Conservation (phyloP, 108 stramenopile genomes). For the Cylindrotheca fusiformis region DNA sequence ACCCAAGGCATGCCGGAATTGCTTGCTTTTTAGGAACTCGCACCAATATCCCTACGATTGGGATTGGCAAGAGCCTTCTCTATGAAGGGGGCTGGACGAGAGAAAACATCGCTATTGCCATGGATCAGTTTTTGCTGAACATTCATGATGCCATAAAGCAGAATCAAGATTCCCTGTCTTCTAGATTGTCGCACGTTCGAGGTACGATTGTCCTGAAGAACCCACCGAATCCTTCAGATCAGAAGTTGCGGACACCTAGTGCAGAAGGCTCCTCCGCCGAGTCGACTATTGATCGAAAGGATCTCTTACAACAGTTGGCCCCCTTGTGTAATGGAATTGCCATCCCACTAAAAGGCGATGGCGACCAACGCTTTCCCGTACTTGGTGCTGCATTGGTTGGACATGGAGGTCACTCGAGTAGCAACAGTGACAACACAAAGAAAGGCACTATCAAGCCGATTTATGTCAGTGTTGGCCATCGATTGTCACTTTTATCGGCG, state of each 20-base stretch:
- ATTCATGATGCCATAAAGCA: conserved; percentile 1
- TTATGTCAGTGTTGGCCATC: conserved; percentile 60
- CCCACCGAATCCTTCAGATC: not conserved
- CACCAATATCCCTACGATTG: conserved; percentile 59
- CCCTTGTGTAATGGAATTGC: conserved; percentile 38
- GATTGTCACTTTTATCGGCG: conserved; percentile 47
- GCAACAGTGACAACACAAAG: not conserved
- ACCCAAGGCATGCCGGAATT: conserved; percentile 59
- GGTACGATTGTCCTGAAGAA: conserved; percentile 7
- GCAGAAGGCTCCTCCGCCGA: not conserved
- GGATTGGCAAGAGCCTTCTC: conserved; percentile 63
- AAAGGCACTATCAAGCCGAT: conserved; percentile 56
- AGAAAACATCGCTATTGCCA: conserved; percentile 3
- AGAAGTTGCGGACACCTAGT: not conserved
- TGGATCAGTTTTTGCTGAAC: conserved; percentile 10
- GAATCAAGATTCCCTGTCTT: not conserved
- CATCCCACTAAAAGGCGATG: conserved; percentile 34
- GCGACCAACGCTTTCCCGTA: conserved; percentile 8
- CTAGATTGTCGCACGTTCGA: not conserved
- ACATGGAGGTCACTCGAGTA: conserved; percentile 44
- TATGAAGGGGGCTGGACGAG: conserved; percentile 34
- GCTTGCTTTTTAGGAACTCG: conserved; percentile 64
- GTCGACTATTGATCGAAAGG: conserved; percentile 16
- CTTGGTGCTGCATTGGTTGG: conserved; percentile 57
- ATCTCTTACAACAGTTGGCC: conserved; percentile 23